Evolutionary conservation across 202 grass and related monocot species (phyloP), one percentile per base, ranked within the genome.

Genomic region (Bolboschoenoplectus hybrid): DNA sequence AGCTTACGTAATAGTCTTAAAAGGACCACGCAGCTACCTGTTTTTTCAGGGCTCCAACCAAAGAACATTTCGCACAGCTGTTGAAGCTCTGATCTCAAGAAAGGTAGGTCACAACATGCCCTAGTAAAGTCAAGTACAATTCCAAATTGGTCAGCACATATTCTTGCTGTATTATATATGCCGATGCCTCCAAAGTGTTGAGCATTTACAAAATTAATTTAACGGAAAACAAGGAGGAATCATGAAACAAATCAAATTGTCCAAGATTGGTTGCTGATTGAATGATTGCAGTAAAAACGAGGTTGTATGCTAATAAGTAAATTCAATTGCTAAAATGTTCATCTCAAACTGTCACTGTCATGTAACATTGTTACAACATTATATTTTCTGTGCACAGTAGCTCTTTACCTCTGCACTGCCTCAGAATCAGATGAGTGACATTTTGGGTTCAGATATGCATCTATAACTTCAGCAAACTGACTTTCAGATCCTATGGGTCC

Each of bases 381-480:
- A 81, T 16, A 80, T 36, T 57, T 38, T 63, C 34, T n/a, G 9
- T 57, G 51, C 82, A 35, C 46, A 79, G 44, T 72, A 87, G 85
- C 57, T 87, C 26, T 83, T 87, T 88, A 97, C 95, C 93, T 97
- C 56, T 86, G 87, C 61, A 95, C 91, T 46, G 74, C 52, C 72
- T 97, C 89, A 41, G 95, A 97, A 89, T 97, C 93, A 87, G 91
- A 85, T 45, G 84, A 89, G 82, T 95, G 91, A 64, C 91, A 95
- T 92, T 97, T 97, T 55, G 95, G 95, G 50, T 91, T 92, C 73
- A 97, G 87, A 90, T 89, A 97, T 80, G 95, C 95, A 68, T 93
- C 90, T 72, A 95, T 91, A 62, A 93, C 82, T 8, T 93, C 89
- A 83, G 57, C 63, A 74, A 93, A 92, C 67, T 92, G 81, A 50